Percentiles rank a stretch among this genome's conserved stretches.
Evolutionary conservation across 73 alveolate species (phyloP).

Genomic region (Stentor coeruleus): DNA sequence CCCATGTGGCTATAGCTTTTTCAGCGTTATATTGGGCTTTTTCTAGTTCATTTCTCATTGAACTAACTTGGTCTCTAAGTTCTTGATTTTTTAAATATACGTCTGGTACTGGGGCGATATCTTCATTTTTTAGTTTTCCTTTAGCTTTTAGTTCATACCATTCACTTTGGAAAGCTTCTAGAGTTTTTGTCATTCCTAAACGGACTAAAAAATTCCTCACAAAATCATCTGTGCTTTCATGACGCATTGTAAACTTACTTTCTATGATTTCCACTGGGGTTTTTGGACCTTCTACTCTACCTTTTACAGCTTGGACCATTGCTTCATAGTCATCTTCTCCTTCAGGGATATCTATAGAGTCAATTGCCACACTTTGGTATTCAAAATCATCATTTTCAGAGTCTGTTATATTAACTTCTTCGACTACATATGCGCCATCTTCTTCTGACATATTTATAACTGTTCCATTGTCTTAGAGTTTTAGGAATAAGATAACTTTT

Average conservation of each 20-base stretch:
- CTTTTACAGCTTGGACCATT: no score
- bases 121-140: conserved; percentile 92
- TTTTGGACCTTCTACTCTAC: neutral
- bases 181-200: conserved; percentile 84
- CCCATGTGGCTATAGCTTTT: conserved; percentile 92
- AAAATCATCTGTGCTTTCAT: conserved; percentile 97
- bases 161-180: conserved; percentile 79
- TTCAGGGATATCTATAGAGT: no score
- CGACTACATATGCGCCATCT: no score
- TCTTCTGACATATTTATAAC: no score
- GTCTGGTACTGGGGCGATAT: conserved; percentile 95
- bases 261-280: conserved; percentile 44
- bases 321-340: no score
- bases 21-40: conserved; percentile 40
- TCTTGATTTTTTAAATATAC: conserved; percentile 90
- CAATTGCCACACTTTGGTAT: no score
- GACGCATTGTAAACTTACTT: conserved; percentile 80
- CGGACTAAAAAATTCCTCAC: conserved; percentile 93
- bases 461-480: no score
- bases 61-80: conserved; percentile 84
- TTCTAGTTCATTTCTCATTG: conserved; percentile 67
- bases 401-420: no score
- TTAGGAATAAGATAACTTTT: no score
- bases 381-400: no score
- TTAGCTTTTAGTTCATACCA: conserved; percentile 95